phyloP scores from a whole-genome alignment of 257 asterid species.

The Plectranthus barbatus region DNA sequence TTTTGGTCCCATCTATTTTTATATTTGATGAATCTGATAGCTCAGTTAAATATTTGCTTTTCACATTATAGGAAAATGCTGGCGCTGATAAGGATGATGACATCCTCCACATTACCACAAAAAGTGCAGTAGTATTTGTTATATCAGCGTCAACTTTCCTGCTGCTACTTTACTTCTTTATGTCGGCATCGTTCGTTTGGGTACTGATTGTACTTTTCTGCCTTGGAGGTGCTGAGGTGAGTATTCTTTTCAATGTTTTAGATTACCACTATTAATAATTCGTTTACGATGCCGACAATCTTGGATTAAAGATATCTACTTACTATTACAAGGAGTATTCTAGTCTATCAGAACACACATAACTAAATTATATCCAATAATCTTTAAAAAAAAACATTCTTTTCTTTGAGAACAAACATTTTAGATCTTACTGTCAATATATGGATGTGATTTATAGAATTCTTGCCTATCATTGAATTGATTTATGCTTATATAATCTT shows the following conservation, averaged over 20 bases:
- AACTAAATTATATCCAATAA: no score
- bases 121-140: constrained; percentile 73
- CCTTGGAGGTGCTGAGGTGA: constrained; percentile 96
- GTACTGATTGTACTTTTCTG: constrained; percentile 83
- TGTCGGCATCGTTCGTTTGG: constrained; percentile 94
- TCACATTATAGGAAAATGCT: constrained; percentile 43
- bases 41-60: not conserved
- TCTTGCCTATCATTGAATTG: not conserved
- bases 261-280: not conserved
- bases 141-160: constrained; percentile 85
- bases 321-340: no score
- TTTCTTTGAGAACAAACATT: no score
- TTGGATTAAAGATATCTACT: no score
- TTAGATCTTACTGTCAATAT: no score
- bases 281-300: not conserved
- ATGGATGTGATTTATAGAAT: no score
- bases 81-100: constrained; percentile 46
- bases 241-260: constrained; percentile 6
- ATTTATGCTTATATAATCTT: not conserved
- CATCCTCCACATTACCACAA: constrained; percentile 49
- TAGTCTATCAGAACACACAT: no score
- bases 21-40: not conserved
- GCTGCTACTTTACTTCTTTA: constrained; percentile 86
- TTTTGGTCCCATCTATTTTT: not conserved
- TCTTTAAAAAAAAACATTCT: no score